Percentiles rank a stretch among this genome's conserved stretches.
These are phyloP conservation scores for Hypoxylon sp. DNA, from an alignment of 2,329 filamentous ascomycete species.

Conservation along the genomic window DNA sequence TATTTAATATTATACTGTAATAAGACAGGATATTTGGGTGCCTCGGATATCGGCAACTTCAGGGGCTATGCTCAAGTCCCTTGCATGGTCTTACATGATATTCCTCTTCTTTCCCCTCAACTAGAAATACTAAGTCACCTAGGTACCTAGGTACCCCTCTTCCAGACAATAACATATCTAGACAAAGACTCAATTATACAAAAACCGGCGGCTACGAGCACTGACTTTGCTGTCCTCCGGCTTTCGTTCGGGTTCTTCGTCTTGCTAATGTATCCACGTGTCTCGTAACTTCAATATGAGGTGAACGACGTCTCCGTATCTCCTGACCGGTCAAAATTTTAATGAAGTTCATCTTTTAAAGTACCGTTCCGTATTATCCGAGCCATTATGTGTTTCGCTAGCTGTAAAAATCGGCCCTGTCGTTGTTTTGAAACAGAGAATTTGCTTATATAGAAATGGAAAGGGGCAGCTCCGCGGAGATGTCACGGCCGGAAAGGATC, in stretches of 20 bases:
- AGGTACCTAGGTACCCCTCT: no score
- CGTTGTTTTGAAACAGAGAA: not conserved
- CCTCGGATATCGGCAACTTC: not conserved
- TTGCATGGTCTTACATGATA: not conserved
- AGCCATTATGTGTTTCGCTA: not conserved
- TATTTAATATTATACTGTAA: not conserved
- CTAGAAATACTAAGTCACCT: no score
- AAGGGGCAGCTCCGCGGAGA: slow-evolving; percentile 42
- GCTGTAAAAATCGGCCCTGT: not conserved
- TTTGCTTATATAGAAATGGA: slow-evolving; percentile 31
- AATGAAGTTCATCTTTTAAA: not conserved
- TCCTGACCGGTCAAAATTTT: not conserved
- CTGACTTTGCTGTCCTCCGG: not conserved
- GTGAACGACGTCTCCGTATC: not conserved
- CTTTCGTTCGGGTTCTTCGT: slow-evolving; percentile 3
- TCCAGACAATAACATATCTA: not conserved
- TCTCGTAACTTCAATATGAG: not conserved
- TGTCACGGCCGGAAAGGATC: slow-evolving; percentile 28
- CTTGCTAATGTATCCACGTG: not conserved
- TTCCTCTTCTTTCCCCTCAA: no score
- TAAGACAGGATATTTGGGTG: no score
- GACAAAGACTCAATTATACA: not conserved
- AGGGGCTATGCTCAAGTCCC: not conserved
- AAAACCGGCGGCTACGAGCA: not conserved
- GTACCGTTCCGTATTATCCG: not conserved